Conservation (phyloP, 805 yeast species). For the Candida tallmaniae region DNA sequence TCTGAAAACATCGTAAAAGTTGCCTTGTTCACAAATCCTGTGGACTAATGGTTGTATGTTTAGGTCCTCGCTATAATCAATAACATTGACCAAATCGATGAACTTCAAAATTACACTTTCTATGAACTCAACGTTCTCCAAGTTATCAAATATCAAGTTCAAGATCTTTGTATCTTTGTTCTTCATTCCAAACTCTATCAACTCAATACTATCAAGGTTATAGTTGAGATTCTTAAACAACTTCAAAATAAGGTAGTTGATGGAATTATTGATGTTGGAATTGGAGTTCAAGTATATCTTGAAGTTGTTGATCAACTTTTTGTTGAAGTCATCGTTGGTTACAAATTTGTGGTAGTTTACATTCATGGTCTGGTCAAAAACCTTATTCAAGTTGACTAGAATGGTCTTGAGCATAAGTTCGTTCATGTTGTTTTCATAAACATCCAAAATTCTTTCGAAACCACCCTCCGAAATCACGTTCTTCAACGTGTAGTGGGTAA, state of each 20-base stretch:
- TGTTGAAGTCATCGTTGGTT: constrained; percentile 3
- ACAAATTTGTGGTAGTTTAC: constrained; percentile 7
- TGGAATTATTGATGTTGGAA: constrained; percentile 7
- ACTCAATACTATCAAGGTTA: constrained; percentile 6
- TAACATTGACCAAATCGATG: constrained; percentile 4
- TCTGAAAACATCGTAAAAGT: constrained; percentile 6
- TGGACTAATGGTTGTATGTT: constrained; percentile 1
- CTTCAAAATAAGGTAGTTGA: constrained; percentile 8
- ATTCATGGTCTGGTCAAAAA: constrained; percentile 4
- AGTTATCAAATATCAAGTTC: constrained; percentile 9
- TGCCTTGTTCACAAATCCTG: constrained; percentile 8
- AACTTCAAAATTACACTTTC: neutral
- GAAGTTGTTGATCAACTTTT: constrained; percentile 5
- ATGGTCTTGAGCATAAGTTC: constrained; percentile 10
- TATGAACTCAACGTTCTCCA: constrained; percentile 1
- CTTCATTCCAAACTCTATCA: constrained; percentile 8
- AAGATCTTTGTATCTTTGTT: constrained; percentile 7
- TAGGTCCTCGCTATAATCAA: constrained; percentile 3
- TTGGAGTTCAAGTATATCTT: constrained; percentile 7
- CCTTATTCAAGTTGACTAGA: constrained; percentile 8
- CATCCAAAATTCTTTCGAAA: constrained; percentile 1
- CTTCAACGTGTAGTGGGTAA: constrained; percentile 7
- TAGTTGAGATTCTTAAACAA: constrained; percentile 8
- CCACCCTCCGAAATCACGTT: constrained; percentile 3
- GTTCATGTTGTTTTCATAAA: constrained; percentile 7